Evolutionary conservation across 1,284 basidiomycete genomes (phyloP), one percentile per base, ranked within the genome.

Genomic region (Rhodotorula sp.): DNA sequence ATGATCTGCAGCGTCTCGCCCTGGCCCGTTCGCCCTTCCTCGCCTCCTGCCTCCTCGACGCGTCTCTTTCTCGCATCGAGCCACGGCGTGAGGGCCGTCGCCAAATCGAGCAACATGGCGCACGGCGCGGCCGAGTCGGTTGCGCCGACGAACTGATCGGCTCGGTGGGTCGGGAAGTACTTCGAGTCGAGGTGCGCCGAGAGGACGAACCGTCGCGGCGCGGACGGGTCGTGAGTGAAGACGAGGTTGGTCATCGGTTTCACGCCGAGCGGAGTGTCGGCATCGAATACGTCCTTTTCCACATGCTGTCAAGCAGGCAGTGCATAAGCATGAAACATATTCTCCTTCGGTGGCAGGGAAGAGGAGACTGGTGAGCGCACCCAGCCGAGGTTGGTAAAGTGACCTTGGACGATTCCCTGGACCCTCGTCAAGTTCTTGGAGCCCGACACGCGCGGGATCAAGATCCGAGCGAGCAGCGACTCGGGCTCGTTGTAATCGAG

Each of bases 111-210:
- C 83, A 98, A 86, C 82, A 98, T 89, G 2, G 94, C 94, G 77
- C 95, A 97, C 2, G 97, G 90, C 34, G 92, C 93, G 1, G 97
- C 97, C 12, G 93, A 97, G 81, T 99, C 97, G 8, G 94, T 99
- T 15, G 97, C 97, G 38, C 97, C 97, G 76, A 99, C 84, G 80
- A 99, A 99, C 91, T 92, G 88, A 77, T 90, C 89, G 48, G 86
- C 81, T 0, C 55, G 56, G 1, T 91, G 90, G 2, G 81, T 81
- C 0, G 87, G 82, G 77, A 91, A 95, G 83, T 87, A 97, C 82
- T 99, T 99, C 81, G 90, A 93, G 81, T 99, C 97, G 78, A 92
- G 94, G 80, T 99, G 97, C 7, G 95, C 97, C 3, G 95, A 85
- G 14, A 99, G 81, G n/a, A 95, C 85, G 38, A 99, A 84, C 77